Evolutionary conservation across 768 basidiomycete genomes (phyloP), one percentile per base, ranked within the genome.

Genomic region (Hemileccinum impolitum): DNA sequence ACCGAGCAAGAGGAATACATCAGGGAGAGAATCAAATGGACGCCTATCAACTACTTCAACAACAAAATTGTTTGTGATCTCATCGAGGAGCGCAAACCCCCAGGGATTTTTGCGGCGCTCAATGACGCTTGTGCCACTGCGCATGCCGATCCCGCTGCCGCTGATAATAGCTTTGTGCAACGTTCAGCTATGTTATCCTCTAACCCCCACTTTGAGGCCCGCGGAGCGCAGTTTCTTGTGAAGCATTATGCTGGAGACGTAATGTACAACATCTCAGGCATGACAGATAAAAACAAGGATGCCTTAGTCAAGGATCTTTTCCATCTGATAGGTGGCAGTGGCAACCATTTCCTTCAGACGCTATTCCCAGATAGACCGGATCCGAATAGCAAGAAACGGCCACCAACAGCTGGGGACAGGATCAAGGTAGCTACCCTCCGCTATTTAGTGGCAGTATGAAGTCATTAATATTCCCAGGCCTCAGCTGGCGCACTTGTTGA

Each of bases 211-310:
- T 99, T 98, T 63, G 96, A 99, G 64, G 75, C 90, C 13, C 89
- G 96, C 41, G 96, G 96, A 12, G 71, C 85, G 13, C 94, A 99
- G 65, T 99, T 98, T 73, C 70, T 99, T 44, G 87, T 99, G 54
- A 87, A 84, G 61, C 96, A 99, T 64, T 99, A 98, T 63, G 96
- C 96, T 17, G 96, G 96, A 58, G 96, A 98, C 62, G 96, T 99
- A 53, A 90, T 93, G 82, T 99, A 99, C 73, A 96, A 94, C 54
- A 85, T 98, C 12, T 66, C 87, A 7, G 96, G 96, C 3, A 99
- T 99, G 95, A 98, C 96, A 14, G 96, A 99, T 71, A 99, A 99
- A 79, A 99, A 99, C 76, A 99, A 99, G 77, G 96, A 99, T 62
- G 83, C 92, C 1, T 76, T 99, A 44, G 79, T 94, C 70, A 98